phyloP scores from a whole-genome alignment of 2,329 filamentous ascomycete genomes.

The Magnaporthiopsis rhizophila region DNA sequence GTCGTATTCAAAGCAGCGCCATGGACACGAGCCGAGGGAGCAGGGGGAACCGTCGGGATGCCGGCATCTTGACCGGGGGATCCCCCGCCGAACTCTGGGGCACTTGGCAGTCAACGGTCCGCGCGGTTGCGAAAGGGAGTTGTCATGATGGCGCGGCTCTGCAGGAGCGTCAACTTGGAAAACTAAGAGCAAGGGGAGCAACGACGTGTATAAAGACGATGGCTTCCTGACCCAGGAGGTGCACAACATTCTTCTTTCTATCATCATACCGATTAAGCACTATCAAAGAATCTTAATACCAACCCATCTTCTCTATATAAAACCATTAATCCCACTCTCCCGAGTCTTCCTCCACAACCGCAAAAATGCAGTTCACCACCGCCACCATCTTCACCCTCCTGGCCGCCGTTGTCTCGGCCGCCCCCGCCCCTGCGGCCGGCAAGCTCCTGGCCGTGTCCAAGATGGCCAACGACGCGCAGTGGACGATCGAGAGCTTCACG shows the following conservation, averaged over 20 bases:
- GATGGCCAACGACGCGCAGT: slow-evolving; percentile 3
- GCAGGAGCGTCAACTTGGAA: no score
- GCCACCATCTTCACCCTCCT: slow-evolving; percentile 4
- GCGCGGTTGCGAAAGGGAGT: background rate
- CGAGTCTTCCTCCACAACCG: background rate
- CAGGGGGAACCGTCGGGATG: background rate
- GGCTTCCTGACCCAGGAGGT: background rate
- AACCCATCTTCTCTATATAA: background rate
- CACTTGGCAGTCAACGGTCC: background rate
- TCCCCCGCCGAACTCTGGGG: no score
- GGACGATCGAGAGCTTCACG: slow-evolving; percentile 6
- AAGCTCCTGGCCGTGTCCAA: slow-evolving; percentile 2
- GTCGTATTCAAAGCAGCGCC: background rate
- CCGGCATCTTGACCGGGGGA: background rate
- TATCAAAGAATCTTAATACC: background rate
- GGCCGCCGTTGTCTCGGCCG: slow-evolving; percentile 5
- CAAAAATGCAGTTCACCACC: slow-evolving; percentile 8
- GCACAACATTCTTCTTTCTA: background rate
- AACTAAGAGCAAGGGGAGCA: background rate
- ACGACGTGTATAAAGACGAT: background rate
- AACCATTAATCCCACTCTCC: background rate
- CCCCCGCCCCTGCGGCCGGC: background rate
- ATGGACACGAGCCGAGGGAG: background rate
- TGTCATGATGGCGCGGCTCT: background rate
- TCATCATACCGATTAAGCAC: background rate